These are phyloP conservation scores for Cordyceps tenuipes DNA, from an alignment of 2,329 filamentous ascomycete genomes.

Conservation along the genomic window DNA sequence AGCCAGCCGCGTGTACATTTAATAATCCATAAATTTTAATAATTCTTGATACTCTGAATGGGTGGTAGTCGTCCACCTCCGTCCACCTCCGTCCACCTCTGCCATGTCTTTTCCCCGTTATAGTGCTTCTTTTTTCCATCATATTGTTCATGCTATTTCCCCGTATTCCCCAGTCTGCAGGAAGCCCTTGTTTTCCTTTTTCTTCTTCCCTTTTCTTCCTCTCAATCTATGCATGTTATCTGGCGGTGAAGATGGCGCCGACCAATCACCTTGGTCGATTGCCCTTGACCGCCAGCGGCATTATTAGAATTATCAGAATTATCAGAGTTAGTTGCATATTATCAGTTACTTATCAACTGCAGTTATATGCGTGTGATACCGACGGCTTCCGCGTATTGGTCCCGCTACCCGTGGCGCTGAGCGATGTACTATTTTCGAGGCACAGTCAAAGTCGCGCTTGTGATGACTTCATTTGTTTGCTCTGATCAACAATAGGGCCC, in stretches of 20 bases:
- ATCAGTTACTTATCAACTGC: not conserved
- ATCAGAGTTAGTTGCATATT: too few species aligned
- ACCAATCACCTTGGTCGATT: not conserved
- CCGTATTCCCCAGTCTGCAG: not conserved
- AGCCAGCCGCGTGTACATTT: not conserved
- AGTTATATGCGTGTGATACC: constrained; percentile 7
- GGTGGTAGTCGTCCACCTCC: not conserved
- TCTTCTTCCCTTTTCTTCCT: not conserved
- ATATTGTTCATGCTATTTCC: not conserved
- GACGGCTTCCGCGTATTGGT: not conserved
- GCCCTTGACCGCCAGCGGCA: not conserved
- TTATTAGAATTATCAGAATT: not conserved
- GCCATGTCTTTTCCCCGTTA: not conserved
- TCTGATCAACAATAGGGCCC: too few species aligned
- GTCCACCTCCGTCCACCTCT: not conserved
- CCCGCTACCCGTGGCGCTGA: not conserved
- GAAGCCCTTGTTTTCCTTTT: not conserved
- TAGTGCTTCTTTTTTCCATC: not conserved
- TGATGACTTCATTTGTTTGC: not conserved
- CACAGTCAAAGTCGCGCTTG: too few species aligned
- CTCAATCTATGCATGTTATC: not conserved
- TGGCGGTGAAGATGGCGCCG: constrained; percentile 4
- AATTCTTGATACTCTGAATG: not conserved
- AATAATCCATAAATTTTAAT: too few species aligned
- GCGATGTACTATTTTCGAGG: not conserved